A percentile compares a stretch with the other conserved stretches of the same genome.
Conservation (phyloP, 768 basidiomycete genomes). For the Rossbeevera mucosa region DNA sequence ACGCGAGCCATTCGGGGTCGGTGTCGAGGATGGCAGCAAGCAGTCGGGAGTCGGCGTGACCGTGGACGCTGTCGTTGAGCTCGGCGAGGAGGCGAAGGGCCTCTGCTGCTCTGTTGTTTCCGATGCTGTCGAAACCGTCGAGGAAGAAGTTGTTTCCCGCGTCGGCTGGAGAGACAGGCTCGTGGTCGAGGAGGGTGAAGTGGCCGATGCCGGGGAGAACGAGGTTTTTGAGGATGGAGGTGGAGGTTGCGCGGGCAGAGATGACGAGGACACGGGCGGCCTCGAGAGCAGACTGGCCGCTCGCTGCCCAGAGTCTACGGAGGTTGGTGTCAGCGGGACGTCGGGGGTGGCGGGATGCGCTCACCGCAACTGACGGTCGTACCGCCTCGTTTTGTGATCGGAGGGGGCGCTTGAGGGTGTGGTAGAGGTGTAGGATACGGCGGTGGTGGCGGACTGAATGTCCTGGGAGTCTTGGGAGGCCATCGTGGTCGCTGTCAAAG, state of each 20-base stretch:
- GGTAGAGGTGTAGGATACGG: slow-evolving; percentile 15
- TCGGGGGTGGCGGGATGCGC: slow-evolving; percentile 11
- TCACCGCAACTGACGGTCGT: slow-evolving; percentile 92
- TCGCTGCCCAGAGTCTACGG: slow-evolving; percentile 83
- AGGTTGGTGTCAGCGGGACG: background rate
- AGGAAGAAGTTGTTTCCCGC: slow-evolving; percentile 98
- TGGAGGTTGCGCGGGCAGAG: slow-evolving; percentile 76
- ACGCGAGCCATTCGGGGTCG: slow-evolving; percentile 49
- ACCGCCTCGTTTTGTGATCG: slow-evolving; percentile 84
- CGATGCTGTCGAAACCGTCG: slow-evolving; percentile 51
- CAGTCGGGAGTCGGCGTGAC: slow-evolving; percentile 52
- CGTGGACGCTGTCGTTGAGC: slow-evolving; percentile 84
- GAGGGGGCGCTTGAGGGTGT: slow-evolving; percentile 49
- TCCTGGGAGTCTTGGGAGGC: slow-evolving; percentile 40
- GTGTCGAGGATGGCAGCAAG: slow-evolving; percentile 54
- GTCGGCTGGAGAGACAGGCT: slow-evolving; percentile 61
- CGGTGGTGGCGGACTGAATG: slow-evolving; percentile 43
- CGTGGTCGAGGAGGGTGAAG: slow-evolving; percentile 83
- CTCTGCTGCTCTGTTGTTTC: slow-evolving; percentile 74
- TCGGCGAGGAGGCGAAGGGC: slow-evolving; percentile 73
- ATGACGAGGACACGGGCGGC: slow-evolving; percentile 76
- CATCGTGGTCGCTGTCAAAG: slow-evolving; percentile 21
- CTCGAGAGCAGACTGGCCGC: slow-evolving; percentile 88
- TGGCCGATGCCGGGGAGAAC: slow-evolving; percentile 95
- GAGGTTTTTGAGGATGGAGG: slow-evolving; percentile 87